Evolutionary conservation across 257 asterid species (phyloP).

Genomic region (Coffea eugenioides): DNA sequence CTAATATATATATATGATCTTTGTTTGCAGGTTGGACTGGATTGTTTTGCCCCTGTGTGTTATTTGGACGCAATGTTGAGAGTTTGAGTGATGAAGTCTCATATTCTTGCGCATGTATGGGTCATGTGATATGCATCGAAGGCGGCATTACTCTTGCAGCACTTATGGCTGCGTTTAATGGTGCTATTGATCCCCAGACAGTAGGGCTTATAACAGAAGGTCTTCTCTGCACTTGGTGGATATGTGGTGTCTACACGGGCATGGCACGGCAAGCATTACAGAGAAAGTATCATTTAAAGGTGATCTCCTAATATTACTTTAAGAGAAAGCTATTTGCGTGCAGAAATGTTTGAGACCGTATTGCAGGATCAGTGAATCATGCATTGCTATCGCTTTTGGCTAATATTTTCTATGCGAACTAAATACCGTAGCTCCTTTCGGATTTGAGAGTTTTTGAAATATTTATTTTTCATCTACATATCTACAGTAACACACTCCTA

Average conservation of each 20-base stretch:
- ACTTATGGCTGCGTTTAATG: slow-evolving; percentile 60
- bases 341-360: too few relatives aligned
- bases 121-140: slow-evolving; percentile 64
- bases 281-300: slow-evolving; percentile 76
- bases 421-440: too few relatives aligned
- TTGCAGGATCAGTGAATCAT: too few relatives aligned
- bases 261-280: slow-evolving; percentile 77
- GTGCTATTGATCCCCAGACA: slow-evolving; percentile 62
- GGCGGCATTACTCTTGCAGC: slow-evolving; percentile 77
- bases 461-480: too few relatives aligned
- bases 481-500: too few relatives aligned
- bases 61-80: slow-evolving; percentile 69
- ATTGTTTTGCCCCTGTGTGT: slow-evolving; percentile 63
- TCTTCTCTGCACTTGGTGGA: slow-evolving; percentile 82
- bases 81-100: slow-evolving; percentile 56
- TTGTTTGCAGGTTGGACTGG: slow-evolving; percentile 50
- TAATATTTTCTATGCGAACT: too few relatives aligned
- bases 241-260: slow-evolving; percentile 79
- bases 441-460: too few relatives aligned
- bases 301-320: neutral
- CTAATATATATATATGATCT: neutral
- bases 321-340: neutral
- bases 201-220: slow-evolving; percentile 71
- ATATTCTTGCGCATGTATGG: slow-evolving; percentile 50
- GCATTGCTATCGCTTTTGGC: too few relatives aligned